phyloP scores from a whole-genome alignment of 1,284 basidiomycete species.

The Puccinia coronata region DNA sequence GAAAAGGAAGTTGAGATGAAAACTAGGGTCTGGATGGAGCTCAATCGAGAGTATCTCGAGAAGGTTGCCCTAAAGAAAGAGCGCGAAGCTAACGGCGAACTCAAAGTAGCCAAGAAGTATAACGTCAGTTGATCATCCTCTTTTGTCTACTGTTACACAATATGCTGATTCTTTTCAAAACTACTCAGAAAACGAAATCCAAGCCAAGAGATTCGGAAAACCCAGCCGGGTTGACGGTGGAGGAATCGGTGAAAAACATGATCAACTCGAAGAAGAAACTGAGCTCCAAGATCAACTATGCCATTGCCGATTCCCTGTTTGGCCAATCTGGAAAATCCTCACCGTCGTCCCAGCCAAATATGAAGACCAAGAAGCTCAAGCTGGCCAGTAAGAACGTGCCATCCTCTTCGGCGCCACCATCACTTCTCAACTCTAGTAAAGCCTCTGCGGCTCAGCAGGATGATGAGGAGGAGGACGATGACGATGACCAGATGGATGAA shows the following conservation, averaged over 20 bases:
- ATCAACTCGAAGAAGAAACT: slow-evolving; percentile 41
- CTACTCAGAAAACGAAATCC: slow-evolving; percentile 18
- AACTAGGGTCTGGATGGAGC: slow-evolving; percentile 93
- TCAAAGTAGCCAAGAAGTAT: slow-evolving; percentile 15
- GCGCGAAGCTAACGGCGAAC: slow-evolving; percentile 33
- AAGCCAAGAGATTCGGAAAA: slow-evolving; percentile 48
- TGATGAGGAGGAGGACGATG: slow-evolving; percentile 41
- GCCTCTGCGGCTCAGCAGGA: not conserved
- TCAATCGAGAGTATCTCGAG: slow-evolving; percentile 91
- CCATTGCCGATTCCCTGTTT: slow-evolving; percentile 33
- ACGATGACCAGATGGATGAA: slow-evolving; percentile 25
- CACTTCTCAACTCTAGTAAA: slow-evolving; percentile 19
- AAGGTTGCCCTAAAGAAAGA: slow-evolving; percentile 72
- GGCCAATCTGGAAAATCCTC: slow-evolving; percentile 15
- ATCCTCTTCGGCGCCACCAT: not conserved
- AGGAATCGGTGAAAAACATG: slow-evolving; percentile 46
- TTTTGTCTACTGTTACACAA: no score
- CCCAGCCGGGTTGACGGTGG: slow-evolving; percentile 31
- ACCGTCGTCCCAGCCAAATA: not conserved
- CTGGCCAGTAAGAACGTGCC: not conserved
- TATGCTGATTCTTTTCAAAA: not conserved
- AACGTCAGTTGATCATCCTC: not conserved
- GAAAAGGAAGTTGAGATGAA: slow-evolving; percentile 85
- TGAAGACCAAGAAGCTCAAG: slow-evolving; percentile 3
- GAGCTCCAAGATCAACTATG: slow-evolving; percentile 44